A percentile compares a stretch with the other conserved stretches of the same genome.
These are phyloP conservation scores for Cadophora sp. DNA, from an alignment of 2,329 filamentous ascomycete genomes.

Conservation along the genomic window DNA sequence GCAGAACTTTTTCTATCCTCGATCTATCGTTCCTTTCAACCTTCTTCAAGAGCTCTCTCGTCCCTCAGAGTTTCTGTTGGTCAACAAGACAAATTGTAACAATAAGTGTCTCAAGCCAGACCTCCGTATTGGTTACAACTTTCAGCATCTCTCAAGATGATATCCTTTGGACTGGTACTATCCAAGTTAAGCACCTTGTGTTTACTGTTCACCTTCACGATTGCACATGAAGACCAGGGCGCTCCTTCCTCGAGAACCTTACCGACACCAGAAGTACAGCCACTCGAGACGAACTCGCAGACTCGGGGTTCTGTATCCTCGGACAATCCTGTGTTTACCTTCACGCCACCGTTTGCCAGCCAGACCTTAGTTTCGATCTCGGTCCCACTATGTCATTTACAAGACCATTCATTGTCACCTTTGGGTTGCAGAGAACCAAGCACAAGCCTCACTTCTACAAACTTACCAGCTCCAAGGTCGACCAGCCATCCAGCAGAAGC, in stretches of 20 bases:
- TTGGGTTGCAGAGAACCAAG: slow-evolving; percentile 3
- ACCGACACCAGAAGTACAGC: too few species aligned
- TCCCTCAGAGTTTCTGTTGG: background rate
- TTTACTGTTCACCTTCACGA: background rate
- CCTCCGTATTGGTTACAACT: background rate
- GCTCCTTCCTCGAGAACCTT: background rate
- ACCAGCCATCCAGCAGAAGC: background rate
- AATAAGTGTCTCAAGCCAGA: background rate
- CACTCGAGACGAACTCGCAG: background rate
- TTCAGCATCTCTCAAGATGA: background rate
- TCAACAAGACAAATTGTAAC: background rate
- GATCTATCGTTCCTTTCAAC: background rate
- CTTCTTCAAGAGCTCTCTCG: background rate
- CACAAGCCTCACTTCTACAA: background rate
- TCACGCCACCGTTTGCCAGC: background rate
- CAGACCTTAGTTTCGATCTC: slow-evolving; percentile 10
- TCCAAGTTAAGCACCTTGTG: background rate
- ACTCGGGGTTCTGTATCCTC: background rate
- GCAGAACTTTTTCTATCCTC: background rate
- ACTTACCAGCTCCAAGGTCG: background rate
- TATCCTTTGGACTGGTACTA: background rate
- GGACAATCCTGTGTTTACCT: background rate
- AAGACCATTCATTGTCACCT: background rate
- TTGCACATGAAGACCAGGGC: background rate
- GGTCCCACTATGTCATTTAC: background rate